phyloP scores from a whole-genome alignment of 208 protist genomes.

The Crithidia sp. region DNA sequence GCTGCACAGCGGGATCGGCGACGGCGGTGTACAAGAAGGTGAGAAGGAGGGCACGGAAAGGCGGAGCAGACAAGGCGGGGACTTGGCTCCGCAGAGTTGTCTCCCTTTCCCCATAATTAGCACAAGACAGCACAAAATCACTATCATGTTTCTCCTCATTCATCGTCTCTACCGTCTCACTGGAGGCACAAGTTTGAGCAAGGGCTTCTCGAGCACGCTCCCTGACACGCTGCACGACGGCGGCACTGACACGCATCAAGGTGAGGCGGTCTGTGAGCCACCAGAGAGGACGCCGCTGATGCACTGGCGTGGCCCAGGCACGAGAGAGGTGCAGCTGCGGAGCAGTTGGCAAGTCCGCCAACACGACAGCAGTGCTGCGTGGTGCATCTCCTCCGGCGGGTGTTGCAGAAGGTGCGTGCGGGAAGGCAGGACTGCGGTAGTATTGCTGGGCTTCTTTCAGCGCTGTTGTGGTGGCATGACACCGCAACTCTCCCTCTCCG shows the following conservation, averaged over 20 bases:
- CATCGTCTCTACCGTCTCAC: not conserved
- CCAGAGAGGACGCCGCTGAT: not conserved
- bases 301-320: not conserved
- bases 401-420: no score
- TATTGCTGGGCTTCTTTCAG: no score
- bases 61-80: not conserved
- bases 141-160: not conserved
- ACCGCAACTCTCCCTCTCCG: no score
- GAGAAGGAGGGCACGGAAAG: not conserved
- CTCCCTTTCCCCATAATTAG: no score
- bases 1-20: not conserved
- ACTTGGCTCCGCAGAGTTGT: not conserved
- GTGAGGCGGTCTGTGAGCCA: not conserved
- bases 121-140: not conserved
- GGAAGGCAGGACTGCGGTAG: no score
- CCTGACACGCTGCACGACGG: not conserved
- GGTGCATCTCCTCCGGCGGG: no score
- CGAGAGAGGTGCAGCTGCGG: not conserved
- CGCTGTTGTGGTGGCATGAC: no score
- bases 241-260: not conserved
- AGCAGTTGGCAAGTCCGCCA: not conserved
- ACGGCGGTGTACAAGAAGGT: slow-evolving; percentile 7
- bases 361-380: no score
- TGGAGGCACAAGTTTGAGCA: not conserved
- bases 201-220: not conserved